Conservation (phyloP, 176 grass and related monocot species). For the Bonia amplexicaulis region DNA sequence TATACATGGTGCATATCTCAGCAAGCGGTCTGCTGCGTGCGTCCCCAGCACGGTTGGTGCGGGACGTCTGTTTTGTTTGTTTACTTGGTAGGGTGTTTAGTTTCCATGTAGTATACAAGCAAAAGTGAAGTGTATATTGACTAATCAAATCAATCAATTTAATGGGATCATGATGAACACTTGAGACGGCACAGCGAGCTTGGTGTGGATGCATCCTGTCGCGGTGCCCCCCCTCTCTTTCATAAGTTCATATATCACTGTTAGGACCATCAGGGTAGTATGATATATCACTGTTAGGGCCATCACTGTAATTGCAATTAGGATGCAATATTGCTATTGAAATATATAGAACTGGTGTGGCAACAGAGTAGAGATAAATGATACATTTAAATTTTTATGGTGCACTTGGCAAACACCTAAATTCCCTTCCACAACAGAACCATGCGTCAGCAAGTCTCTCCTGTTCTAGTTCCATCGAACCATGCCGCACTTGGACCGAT, state of each 20-base stretch:
- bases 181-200: background rate
- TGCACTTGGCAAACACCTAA: too few relatives aligned
- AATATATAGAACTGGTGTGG: too few relatives aligned
- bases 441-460: too few relatives aligned
- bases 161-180: background rate
- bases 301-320: background rate
- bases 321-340: too few relatives aligned
- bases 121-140: background rate
- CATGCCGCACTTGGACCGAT: too few relatives aligned
- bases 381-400: too few relatives aligned
- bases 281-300: background rate
- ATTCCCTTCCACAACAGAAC: too few relatives aligned
- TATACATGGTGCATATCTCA: background rate
- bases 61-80: background rate
- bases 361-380: too few relatives aligned
- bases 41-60: background rate
- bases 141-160: background rate
- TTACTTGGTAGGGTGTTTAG: background rate
- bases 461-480: too few relatives aligned
- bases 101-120: background rate
- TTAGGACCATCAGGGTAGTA: background rate
- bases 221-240: background rate
- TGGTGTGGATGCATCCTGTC: background rate
- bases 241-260: conserved; percentile 14
- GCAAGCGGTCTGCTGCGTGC: background rate